Percentiles rank a stretch among this genome's conserved stretches.
These are phyloP conservation scores for Lodderomyces jiufengensis DNA, from an alignment of 1,139 yeast species.

Conservation along the genomic window DNA sequence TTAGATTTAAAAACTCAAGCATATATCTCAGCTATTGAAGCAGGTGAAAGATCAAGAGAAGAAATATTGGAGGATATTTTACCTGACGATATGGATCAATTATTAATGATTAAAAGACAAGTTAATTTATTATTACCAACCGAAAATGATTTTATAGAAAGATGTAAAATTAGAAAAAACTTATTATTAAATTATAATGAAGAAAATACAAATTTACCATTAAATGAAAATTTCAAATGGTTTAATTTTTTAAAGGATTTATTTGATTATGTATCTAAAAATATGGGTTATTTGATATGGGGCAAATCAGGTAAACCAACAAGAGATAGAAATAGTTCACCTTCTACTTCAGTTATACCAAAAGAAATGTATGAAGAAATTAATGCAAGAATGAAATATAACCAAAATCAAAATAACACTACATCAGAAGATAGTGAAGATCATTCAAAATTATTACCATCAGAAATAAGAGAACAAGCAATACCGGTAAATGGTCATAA, in stretches of 20 bases:
- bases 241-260: conserved; percentile 51
- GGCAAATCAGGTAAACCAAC: conserved; percentile 51
- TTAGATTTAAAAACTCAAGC: conserved; percentile 94
- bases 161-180: conserved; percentile 69
- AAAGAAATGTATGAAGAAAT: conserved; percentile 18
- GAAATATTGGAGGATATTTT: conserved; percentile 76
- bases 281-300: conserved; percentile 69
- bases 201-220: conserved; percentile 21
- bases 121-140: conserved; percentile 51
- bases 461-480: conserved; percentile 47
- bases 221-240: conserved; percentile 33
- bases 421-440: conserved; percentile 14
- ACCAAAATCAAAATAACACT: no score
- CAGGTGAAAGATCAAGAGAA: conserved; percentile 61
- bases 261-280: conserved; percentile 72
- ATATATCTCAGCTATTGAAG: conserved; percentile 80
- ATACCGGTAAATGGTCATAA: conserved; percentile 33
- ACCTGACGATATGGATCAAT: conserved; percentile 60
- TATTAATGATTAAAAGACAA: conserved; percentile 22
- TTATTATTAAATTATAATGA: conserved; percentile 45
- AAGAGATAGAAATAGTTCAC: conserved; percentile 13
- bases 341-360: conserved; percentile 26
- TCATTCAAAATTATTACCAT: conserved; percentile 37
- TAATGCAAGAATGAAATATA: conserved; percentile 3
- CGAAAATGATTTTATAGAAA: conserved; percentile 64